A percentile compares a stretch with the other conserved stretches of the same genome.
Evolutionary conservation across 1,284 basidiomycete genomes (phyloP).

Genomic region (Naganishia cerealis): DNA sequence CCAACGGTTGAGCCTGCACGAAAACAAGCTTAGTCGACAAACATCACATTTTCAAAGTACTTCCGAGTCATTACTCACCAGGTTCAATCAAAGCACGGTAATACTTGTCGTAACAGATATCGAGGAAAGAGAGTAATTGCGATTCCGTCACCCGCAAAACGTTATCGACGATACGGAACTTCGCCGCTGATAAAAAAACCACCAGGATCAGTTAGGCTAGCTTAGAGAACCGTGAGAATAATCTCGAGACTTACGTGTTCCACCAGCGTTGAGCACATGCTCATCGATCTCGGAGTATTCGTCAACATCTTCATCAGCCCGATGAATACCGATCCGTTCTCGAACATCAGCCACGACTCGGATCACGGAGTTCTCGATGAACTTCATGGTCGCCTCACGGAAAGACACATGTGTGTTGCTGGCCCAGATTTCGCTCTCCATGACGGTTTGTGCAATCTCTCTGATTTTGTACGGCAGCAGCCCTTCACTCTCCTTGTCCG

Average conservation of each 20-base stretch:
- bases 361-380: conserved; percentile 70
- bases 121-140: conserved; percentile 77
- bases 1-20: conserved; percentile 85
- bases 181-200: conserved; percentile 32
- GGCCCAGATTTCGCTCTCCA: conserved; percentile 49
- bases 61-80: conserved; percentile 57
- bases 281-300: conserved; percentile 72
- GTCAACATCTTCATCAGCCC: conserved; percentile 64
- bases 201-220: not conserved
- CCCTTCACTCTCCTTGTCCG: conserved; percentile 53
- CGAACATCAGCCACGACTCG: conserved; percentile 69
- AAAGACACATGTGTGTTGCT: conserved; percentile 74
- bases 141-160: conserved; percentile 76
- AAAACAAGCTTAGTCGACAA: conserved; percentile 29
- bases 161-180: conserved; percentile 28
- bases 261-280: conserved; percentile 73
- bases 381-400: conserved; percentile 71
- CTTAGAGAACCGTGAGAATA: not conserved
- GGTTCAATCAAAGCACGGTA: conserved; percentile 93
- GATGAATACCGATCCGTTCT: conserved; percentile 77
- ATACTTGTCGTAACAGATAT: conserved; percentile 86
- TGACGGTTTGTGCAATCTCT: conserved; percentile 66
- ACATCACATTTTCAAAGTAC: not conserved
- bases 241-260: conserved; percentile 59
- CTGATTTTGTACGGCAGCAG: conserved; percentile 83